Conservation (phyloP, 1,284 basidiomycete species). For the Vanrija humicola region DNA sequence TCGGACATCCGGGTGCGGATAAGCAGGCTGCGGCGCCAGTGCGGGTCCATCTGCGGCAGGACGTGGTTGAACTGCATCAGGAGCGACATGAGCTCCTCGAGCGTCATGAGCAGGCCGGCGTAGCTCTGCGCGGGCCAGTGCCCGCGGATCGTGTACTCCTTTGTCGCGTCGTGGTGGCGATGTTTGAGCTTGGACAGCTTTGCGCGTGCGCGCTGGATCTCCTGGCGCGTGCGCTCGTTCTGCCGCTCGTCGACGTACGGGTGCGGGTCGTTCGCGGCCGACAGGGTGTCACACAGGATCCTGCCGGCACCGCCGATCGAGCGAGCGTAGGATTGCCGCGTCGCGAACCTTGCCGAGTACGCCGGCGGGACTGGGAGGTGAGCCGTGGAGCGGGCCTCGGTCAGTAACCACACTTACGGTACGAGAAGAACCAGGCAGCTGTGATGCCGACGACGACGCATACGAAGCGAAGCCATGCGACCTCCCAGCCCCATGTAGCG, state of each 20-base stretch:
- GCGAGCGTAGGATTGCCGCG: slow-evolving; percentile 47
- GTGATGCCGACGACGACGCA: slow-evolving; percentile 45
- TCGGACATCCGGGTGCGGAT: slow-evolving; percentile 70
- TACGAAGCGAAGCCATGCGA: slow-evolving; percentile 52
- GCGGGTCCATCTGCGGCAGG: slow-evolving; percentile 41
- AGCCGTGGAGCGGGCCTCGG: not conserved
- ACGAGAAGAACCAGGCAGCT: slow-evolving; percentile 41
- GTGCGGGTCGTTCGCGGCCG: slow-evolving; percentile 44
- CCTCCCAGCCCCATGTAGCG: slow-evolving; percentile 49
- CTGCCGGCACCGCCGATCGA: slow-evolving; percentile 47
- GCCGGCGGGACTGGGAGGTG: slow-evolving; percentile 45
- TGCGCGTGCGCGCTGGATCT: slow-evolving; percentile 35
- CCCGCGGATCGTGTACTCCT: slow-evolving; percentile 46
- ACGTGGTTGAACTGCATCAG: slow-evolving; percentile 48
- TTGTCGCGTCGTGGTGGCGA: slow-evolving; percentile 44
- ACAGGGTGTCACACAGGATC: slow-evolving; percentile 49
- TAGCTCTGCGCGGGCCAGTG: slow-evolving; percentile 47
- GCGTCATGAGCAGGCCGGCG: slow-evolving; percentile 37
- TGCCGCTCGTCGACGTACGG: slow-evolving; percentile 18
- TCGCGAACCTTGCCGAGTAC: slow-evolving; percentile 46
- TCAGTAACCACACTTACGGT: slow-evolving; percentile 18
- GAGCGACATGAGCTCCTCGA: slow-evolving; percentile 42
- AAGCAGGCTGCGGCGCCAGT: slow-evolving; percentile 71
- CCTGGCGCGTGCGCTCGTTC: slow-evolving; percentile 25
- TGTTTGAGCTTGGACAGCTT: slow-evolving; percentile 40